Base-by-base conservation (phyloP, 2,329 filamentous ascomycete genomes). In the Diplodia sapinea region DNA sequence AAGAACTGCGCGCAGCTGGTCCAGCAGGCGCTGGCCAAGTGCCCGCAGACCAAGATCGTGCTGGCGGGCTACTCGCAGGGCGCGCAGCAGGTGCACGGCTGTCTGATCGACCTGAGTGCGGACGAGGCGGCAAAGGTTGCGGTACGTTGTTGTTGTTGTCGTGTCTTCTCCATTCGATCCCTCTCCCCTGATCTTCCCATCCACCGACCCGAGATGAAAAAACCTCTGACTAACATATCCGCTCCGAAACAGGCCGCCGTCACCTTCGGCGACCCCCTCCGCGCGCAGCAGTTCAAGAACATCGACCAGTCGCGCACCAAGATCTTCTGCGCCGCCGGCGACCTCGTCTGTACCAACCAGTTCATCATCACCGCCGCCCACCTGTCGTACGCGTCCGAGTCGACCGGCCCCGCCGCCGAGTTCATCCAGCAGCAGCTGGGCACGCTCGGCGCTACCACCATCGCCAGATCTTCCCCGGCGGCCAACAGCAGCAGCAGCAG, bases 401-500 rank as follows among this genome's bases (percentile, higher is more conserved):
- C 36, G 5, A 52, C 31, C n/a, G 59, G 43, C 29, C 59, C 59
- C 5, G 59, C 59, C 15, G 59, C 47, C 26, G 29, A 63, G 59
- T 63, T 63, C 31, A 63, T 63, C 29, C 29, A 63, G n/a, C 50
- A 49, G n/a, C 59, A 63, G 59, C 43, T 63, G 2, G 59, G 59
- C n/a, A 63, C 43, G 17, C 13, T 31, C 3, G 23, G 9, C 7
- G 47, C 56, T 3, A 12, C 56, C 4, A 13, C 55, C 36, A 13
- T 33, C 23, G 23, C 23, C 3, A 26, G 23, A 2, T 26, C 23
- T 26, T 3, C 23, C 23, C 2, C 23, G 2, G 23, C 36, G 2
- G 83, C 93, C 94, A 52, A 89, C 85, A 4, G 89, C 89, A 51
- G 15, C 91, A 74, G 92, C 91, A 76, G 90, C 87, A 78, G 94